Percentiles rank a stretch among this genome's conserved stretches.
phyloP scores from a whole-genome alignment of 345 rosid species.

The Salix dunnii region DNA sequence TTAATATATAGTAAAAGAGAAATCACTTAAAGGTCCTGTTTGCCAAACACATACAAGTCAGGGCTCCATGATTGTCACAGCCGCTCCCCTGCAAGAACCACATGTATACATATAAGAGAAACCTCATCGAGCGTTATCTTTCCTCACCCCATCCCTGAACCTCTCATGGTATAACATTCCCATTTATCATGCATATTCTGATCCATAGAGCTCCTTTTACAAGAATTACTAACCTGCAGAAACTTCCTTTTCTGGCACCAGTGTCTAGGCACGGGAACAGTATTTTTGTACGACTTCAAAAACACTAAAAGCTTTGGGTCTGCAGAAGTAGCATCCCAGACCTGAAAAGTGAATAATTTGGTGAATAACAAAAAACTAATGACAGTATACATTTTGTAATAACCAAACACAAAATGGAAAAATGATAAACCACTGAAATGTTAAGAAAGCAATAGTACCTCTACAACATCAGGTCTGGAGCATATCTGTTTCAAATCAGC shows the following conservation, averaged over 20 bases:
- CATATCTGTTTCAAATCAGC: conserved; percentile 90
- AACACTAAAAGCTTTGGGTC: conserved; percentile 95
- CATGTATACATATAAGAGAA: conserved; percentile 97
- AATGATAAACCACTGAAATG: background rate
- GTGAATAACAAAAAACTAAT: background rate
- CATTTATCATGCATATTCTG: conserved; percentile 42
- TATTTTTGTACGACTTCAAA: conserved; percentile 86
- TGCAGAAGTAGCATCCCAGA: conserved; percentile 99
- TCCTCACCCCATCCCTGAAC: conserved; percentile 52
- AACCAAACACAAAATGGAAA: background rate
- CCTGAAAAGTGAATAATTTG: conserved; percentile 42
- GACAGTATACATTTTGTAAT: background rate
- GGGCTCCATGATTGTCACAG: conserved; percentile 90
- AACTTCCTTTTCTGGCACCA: conserved; percentile 99
- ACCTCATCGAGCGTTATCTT: conserved; percentile 61
- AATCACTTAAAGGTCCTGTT: conserved; percentile 44
- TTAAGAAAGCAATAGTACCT: conserved; percentile 44
- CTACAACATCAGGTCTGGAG: conserved; percentile 98
- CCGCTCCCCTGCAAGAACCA: conserved; percentile 98
- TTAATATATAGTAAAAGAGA: conserved; percentile 31
- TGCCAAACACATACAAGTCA: conserved; percentile 94
- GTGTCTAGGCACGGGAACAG: conserved; percentile 98
- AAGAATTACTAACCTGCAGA: conserved; percentile 74
- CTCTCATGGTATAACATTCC: conserved; percentile 41
- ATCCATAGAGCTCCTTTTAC: conserved; percentile 17